A percentile compares a stretch with the other conserved stretches of the same genome.
Evolutionary conservation across 371 early-diverging fungal species (phyloP).

Genomic region (Mucor irregularis): DNA sequence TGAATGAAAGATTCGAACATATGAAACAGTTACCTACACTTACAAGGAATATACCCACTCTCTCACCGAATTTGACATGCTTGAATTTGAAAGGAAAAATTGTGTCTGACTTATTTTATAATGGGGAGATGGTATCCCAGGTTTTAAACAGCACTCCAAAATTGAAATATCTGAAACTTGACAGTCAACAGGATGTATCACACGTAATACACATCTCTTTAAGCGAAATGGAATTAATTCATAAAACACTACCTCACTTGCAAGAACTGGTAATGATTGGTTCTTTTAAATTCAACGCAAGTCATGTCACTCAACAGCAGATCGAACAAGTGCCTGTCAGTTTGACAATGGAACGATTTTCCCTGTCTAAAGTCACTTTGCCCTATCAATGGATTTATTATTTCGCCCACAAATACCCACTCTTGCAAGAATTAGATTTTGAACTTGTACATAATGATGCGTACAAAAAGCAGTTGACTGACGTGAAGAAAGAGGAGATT

Average conservation of each 20-base stretch:
- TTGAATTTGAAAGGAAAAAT: neutral
- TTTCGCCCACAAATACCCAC: slow-evolving; percentile 3
- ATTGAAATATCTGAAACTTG: neutral
- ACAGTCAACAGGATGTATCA: slow-evolving; percentile 4
- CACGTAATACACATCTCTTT: neutral
- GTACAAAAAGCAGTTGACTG: neutral
- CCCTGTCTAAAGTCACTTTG: neutral
- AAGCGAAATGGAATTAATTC: neutral
- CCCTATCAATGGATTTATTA: slow-evolving; percentile 11
- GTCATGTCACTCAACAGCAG: neutral
- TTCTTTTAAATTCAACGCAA: neutral
- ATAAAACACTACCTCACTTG: neutral
- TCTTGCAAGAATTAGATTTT: neutral
- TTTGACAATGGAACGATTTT: neutral
- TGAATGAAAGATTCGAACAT: neutral
- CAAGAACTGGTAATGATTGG: neutral
- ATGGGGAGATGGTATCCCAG: too few species aligned
- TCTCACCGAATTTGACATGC: neutral
- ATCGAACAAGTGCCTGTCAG: neutral
- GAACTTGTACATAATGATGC: neutral
- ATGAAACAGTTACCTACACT: neutral
- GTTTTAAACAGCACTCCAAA: neutral
- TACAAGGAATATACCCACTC: neutral
- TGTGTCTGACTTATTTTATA: neutral
- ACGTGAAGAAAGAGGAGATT: neutral